Conservation (phyloP, 2,329 filamentous ascomycete species). For the Ambrosiella beaveri region DNA sequence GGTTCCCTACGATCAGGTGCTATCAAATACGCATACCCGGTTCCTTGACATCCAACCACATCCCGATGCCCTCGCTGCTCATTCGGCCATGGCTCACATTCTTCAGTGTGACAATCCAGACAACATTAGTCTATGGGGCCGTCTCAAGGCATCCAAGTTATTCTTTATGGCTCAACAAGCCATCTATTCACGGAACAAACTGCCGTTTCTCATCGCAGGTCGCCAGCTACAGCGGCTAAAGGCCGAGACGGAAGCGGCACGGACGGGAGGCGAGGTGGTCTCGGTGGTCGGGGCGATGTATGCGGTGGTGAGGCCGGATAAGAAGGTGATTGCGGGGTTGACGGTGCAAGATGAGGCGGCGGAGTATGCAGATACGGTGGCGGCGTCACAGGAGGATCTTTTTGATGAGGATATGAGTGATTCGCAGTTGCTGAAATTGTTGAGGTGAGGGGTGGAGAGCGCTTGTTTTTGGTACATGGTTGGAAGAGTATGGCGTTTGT, state of each 20-base stretch:
- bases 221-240: conserved; percentile 33
- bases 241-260: conserved; percentile 16
- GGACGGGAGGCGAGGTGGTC: conserved; percentile 10
- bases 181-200: not conserved
- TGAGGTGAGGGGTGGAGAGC: too few relatives aligned
- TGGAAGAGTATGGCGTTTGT: too few relatives aligned
- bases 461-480: too few relatives aligned
- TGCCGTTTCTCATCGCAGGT: conserved; percentile 28
- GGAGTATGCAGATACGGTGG: conserved; percentile 15
- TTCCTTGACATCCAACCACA: not conserved
- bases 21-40: not conserved
- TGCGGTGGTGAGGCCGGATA: conserved; percentile 22
- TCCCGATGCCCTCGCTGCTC: not conserved
- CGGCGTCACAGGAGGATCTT: not conserved
- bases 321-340: conserved; percentile 16
- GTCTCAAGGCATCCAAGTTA: conserved; percentile 32
- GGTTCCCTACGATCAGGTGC: not conserved
- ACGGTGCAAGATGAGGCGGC: conserved; percentile 17
- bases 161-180: conserved; percentile 21
- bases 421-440: not conserved
- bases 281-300: conserved; percentile 20
- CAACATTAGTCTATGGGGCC: conserved; percentile 25
- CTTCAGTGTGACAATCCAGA: conserved; percentile 16
- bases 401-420: not conserved
- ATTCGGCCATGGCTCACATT: not conserved